Conservation (phyloP, 2,329 filamentous ascomycete genomes). For the Hypoxylon rubiginosum region DNA sequence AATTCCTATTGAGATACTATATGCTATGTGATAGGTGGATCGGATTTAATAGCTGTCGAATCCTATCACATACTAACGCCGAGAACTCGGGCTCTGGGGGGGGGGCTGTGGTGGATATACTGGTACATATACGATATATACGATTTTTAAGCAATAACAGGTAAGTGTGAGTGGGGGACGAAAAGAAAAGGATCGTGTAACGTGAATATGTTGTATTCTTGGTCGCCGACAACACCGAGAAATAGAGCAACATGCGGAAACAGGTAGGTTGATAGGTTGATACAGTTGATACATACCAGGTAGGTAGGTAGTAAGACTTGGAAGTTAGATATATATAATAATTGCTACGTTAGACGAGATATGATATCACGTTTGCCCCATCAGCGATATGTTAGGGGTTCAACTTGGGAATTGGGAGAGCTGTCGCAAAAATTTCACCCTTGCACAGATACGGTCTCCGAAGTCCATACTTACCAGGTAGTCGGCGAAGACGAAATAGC, state of each 20-base stretch:
- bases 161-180: constrained; percentile 8
- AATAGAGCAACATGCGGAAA: not conserved
- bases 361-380: not conserved
- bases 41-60: not conserved
- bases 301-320: constrained; percentile 7
- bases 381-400: not conserved
- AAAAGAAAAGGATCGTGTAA: constrained; percentile 13
- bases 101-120: constrained; percentile 9
- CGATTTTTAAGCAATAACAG: constrained; percentile 5
- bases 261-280: not conserved
- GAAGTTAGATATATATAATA: not conserved
- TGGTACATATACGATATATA: constrained; percentile 4
- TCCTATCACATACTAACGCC: not conserved
- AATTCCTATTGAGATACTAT: not conserved
- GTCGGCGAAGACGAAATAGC: not conserved
- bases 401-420: not conserved
- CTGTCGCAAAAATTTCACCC: not conserved
- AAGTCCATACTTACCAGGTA: not conserved
- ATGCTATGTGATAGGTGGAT: not conserved
- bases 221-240: constrained; percentile 20
- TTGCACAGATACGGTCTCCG: not conserved
- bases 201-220: constrained; percentile 8
- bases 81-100: constrained; percentile 3
- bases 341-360: not conserved
- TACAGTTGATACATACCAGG: too few relatives aligned